Conservation (phyloP, 108 stramenopile species). For the Fistulifera solaris region DNA sequence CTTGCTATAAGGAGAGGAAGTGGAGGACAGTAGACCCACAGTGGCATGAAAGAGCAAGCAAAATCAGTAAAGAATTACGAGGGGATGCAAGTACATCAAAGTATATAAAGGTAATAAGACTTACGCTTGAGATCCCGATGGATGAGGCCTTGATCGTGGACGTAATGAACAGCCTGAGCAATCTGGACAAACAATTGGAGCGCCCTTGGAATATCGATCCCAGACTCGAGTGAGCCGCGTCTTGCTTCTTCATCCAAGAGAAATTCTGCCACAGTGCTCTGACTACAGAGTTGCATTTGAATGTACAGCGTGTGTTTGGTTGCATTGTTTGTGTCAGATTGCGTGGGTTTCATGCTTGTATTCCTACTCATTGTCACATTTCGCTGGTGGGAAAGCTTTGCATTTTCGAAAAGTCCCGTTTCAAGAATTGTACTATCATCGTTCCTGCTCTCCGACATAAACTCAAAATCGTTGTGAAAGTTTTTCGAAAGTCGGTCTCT, state of each 20-base stretch:
- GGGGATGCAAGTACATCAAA: too few relatives aligned
- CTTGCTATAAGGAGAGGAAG: too few relatives aligned
- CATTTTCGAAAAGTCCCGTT: constrained; percentile 1
- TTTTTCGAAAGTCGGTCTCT: too few relatives aligned
- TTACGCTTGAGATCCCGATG: constrained; percentile 95
- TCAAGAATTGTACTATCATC: background rate
- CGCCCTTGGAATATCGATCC: constrained; percentile 63
- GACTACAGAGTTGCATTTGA: constrained; percentile 95
- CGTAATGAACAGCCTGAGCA: constrained; percentile 83
- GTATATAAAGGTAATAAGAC: constrained; percentile 51
- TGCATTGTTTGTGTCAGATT: background rate
- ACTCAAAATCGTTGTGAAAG: constrained; percentile 22
- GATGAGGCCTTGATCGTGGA: constrained; percentile 87
- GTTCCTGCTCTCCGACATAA: constrained; percentile 31
- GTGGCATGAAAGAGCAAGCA: too few relatives aligned
- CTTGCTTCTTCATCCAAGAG: constrained; percentile 49
- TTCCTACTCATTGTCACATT: constrained; percentile 6
- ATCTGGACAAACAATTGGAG: constrained; percentile 83
- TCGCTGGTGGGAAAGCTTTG: background rate
- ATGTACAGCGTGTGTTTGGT: constrained; percentile 76
- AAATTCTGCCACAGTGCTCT: constrained; percentile 82
- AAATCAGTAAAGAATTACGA: too few relatives aligned
- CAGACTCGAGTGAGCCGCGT: constrained; percentile 19
- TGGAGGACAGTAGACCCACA: too few relatives aligned
- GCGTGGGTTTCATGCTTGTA: background rate